Conservation (phyloP, 2,329 filamentous ascomycete species). For the Penicillium brevicompactum region DNA sequence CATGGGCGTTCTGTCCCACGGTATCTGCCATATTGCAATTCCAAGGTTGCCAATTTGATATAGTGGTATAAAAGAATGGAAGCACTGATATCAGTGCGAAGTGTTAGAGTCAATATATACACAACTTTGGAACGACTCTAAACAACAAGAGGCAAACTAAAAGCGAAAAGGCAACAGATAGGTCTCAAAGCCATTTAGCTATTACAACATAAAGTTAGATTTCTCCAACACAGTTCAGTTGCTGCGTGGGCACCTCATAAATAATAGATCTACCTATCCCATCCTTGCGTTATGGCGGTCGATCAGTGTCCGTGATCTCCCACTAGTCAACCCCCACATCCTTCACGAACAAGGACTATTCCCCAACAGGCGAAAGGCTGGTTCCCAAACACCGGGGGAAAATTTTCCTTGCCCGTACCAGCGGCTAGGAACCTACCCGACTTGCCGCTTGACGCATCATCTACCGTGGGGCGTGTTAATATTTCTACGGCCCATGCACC, state of each 20-base stretch:
- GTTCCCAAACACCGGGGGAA: not conserved
- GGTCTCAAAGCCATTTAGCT: not conserved
- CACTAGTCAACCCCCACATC: not conserved
- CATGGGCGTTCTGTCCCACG: slow-evolving; percentile 3
- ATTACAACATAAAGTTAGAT: not conserved
- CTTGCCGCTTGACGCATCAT: not conserved
- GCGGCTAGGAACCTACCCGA: not conserved
- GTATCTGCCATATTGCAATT: slow-evolving; percentile 9
- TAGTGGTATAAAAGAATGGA: not conserved
- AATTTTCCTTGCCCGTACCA: not conserved
- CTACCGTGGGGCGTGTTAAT: not conserved
- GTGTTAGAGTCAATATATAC: not conserved
- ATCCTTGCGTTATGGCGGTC: slow-evolving; percentile 14
- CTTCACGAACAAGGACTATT: not conserved
- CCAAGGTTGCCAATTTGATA: not conserved
- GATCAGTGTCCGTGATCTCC: slow-evolving; percentile 3
- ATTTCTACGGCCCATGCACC: not conserved
- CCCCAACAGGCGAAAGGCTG: not conserved
- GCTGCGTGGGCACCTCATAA: not conserved
- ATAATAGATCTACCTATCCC: slow-evolving; percentile 13
- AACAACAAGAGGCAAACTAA: not conserved
- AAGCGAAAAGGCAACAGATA: slow-evolving; percentile 2
- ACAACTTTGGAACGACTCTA: not conserved
- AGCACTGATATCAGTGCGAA: not conserved
- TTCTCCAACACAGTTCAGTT: not conserved